Conservation (phyloP, 148 eudicot species). For the Chenopodium album region DNA sequence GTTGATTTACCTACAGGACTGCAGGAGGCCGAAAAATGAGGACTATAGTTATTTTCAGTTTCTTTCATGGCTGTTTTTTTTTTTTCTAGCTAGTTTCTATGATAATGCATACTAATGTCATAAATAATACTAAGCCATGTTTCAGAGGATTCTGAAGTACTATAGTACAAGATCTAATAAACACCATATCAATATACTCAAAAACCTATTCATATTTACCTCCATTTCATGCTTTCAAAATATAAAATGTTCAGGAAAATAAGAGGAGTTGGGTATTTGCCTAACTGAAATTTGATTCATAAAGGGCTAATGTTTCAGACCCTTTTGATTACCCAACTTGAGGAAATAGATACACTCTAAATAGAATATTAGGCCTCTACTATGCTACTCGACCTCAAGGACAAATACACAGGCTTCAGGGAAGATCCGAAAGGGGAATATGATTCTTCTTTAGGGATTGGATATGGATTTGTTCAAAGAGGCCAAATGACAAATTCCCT, state of each 20-base stretch:
- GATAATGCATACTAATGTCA: not conserved
- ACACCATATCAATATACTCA: not conserved
- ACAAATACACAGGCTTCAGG: not conserved
- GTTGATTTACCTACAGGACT: not conserved
- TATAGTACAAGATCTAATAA: not conserved
- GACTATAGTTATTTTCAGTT: constrained; percentile 1
- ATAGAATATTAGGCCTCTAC: not conserved
- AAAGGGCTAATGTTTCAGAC: not conserved
- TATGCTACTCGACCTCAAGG: not conserved
- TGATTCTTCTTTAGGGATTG: not conserved
- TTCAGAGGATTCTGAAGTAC: constrained; percentile 2
- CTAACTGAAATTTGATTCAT: not conserved
- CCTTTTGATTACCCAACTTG: not conserved
- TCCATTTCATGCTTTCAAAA: not conserved
- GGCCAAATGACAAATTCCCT: not conserved
- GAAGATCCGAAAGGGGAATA: not conserved
- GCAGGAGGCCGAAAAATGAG: too few species aligned
- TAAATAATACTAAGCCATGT: constrained; percentile 20
- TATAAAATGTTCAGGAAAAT: not conserved
- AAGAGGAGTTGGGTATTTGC: not conserved
- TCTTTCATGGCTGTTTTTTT: not conserved
- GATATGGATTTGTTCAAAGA: not conserved
- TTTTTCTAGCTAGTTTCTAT: not conserved
- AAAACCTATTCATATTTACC: not conserved
- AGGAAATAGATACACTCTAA: not conserved